Evolutionary conservation across 2,329 filamentous ascomycete species (phyloP).

Genomic region (Beauveria varroae): DNA sequence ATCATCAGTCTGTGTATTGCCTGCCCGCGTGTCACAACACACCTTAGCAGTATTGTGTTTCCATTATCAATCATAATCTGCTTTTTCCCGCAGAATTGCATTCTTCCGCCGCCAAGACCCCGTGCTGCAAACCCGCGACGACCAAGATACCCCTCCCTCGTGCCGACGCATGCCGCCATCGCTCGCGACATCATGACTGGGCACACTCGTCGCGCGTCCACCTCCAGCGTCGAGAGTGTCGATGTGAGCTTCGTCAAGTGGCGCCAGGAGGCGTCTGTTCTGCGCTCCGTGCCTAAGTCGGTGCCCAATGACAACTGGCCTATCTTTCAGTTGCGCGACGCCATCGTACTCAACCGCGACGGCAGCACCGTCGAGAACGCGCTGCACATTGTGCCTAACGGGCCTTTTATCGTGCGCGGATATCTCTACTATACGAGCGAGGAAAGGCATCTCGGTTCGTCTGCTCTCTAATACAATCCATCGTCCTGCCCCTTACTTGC

Average conservation of each 20-base stretch:
- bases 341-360: slow-evolving; percentile 48
- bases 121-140: not conserved
- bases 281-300: slow-evolving; percentile 21
- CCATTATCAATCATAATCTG: not conserved
- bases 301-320: slow-evolving; percentile 46
- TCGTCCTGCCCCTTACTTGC: not conserved
- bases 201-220: slow-evolving; percentile 34
- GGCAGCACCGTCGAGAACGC: slow-evolving; percentile 51
- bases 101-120: not conserved
- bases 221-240: slow-evolving; percentile 37
- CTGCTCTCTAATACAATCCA: not conserved
- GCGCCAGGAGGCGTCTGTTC: slow-evolving; percentile 27
- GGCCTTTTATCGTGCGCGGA: slow-evolving; percentile 56
- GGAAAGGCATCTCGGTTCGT: slow-evolving; percentile 30
- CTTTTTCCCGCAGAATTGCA: not conserved
- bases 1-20: not conserved
- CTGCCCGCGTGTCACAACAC: not conserved
- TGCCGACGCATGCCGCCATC: slow-evolving; percentile 15
- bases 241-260: slow-evolving; percentile 29
- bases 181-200: slow-evolving; percentile 26
- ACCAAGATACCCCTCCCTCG: not conserved
- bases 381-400: slow-evolving; percentile 50
- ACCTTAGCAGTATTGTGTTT: not conserved
- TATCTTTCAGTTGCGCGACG: slow-evolving; percentile 54
- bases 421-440: slow-evolving; percentile 43